Conservation (phyloP, 305 asterid genomes). For the Fraxinus velutina region DNA sequence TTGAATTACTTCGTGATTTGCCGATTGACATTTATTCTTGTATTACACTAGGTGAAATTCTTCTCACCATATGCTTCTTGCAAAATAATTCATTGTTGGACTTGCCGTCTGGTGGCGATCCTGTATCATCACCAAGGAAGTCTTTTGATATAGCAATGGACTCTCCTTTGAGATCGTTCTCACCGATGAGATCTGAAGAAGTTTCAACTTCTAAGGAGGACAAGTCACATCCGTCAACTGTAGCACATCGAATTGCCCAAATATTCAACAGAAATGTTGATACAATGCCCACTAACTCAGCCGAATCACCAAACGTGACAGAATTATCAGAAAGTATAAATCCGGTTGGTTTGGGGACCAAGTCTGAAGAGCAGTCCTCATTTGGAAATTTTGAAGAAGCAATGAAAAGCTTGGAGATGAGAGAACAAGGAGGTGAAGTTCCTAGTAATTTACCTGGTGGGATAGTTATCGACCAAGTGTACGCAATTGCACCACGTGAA, state of each 20-base stretch:
- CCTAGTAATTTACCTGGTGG: constrained; percentile 76
- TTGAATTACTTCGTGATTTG: constrained; percentile 4
- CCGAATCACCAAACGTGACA: constrained; percentile 43
- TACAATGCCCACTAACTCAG: constrained; percentile 37
- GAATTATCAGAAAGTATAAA: constrained; percentile 47
- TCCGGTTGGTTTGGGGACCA: constrained; percentile 35
- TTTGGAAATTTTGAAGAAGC: constrained; percentile 63
- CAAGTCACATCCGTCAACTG: constrained; percentile 46
- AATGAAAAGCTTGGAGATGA: constrained; percentile 56
- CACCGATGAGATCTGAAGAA: constrained; percentile 65
- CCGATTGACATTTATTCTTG: constrained; percentile 25
- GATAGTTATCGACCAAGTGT: constrained; percentile 63
- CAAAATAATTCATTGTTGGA: constrained; percentile 57
- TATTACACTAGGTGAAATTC: constrained; percentile 72
- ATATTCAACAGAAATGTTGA: constrained; percentile 71
- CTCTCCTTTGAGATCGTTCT: constrained; percentile 50
- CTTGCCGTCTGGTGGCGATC: constrained; percentile 43
- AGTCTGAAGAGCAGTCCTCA: constrained; percentile 46
- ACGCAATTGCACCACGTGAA: constrained; percentile 56
- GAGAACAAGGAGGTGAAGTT: constrained; percentile 62
- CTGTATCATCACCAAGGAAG: constrained; percentile 37
- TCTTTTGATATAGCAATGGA: constrained; percentile 37
- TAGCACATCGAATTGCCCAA: constrained; percentile 79
- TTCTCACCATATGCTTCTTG: constrained; percentile 76
- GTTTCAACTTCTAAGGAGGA: constrained; percentile 53